Conservation (phyloP, 768 basidiomycete species). For the Chlorophyllum brunneum region DNA sequence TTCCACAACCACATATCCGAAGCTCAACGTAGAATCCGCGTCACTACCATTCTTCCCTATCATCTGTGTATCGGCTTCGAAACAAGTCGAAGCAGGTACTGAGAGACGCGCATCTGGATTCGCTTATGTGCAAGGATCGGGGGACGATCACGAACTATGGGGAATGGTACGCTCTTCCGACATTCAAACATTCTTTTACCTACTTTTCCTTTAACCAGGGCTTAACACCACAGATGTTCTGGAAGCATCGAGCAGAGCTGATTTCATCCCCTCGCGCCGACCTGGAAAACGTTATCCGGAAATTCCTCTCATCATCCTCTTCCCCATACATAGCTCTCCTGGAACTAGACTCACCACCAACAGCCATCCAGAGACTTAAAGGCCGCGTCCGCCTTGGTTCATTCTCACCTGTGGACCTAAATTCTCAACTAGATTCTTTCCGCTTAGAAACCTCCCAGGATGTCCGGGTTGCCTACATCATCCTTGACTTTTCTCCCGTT, state of each 20-base stretch:
- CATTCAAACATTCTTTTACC: background rate
- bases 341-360: conserved; percentile 12
- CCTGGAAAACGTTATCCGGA: conserved; percentile 43
- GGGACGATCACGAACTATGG: conserved; percentile 95
- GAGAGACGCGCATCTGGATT: conserved; percentile 69
- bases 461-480: conserved; percentile 22
- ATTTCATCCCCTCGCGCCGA: conserved; percentile 43
- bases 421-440: background rate
- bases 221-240: conserved; percentile 70
- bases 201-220: conserved; percentile 42
- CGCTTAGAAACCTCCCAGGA: conserved; percentile 7
- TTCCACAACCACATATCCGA: conserved; percentile 47
- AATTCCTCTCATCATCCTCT: conserved; percentile 20
- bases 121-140: conserved; percentile 89
- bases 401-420: conserved; percentile 21
- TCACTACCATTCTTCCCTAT: conserved; percentile 49
- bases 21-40: conserved; percentile 14
- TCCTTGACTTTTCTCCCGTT: conserved; percentile 18
- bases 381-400: conserved; percentile 41
- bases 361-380: conserved; percentile 30
- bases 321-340: background rate
- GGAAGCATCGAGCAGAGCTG: conserved; percentile 50
- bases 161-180: conserved; percentile 46
- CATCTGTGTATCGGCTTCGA: conserved; percentile 85
- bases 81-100: conserved; percentile 53